Evolutionary conservation across 208 protist species (phyloP), one percentile per base, ranked within the genome.

Genomic region (Crithidia mellificae): DNA sequence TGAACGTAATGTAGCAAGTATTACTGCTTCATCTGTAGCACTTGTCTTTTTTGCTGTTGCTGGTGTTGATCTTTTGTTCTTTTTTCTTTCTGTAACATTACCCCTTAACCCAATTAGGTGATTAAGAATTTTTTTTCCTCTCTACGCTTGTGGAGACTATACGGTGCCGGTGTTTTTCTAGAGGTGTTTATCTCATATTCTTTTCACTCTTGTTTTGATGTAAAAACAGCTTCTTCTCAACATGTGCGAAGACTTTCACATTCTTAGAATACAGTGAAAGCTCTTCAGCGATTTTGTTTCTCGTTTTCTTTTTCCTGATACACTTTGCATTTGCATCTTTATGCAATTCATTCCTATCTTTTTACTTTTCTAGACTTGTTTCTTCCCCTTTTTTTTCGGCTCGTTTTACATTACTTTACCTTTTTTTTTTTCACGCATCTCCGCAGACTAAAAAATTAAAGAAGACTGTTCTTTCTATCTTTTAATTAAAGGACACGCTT

Each of bases 1-100:
- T 92, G 22, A 77, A 82, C 52, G 63, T 90, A 1, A 55, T 69
- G 25, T 79, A 69, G 51, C 14, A 58, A 32, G 46, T 51, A n/a
- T n/a, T n/a, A n/a, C n/a, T n/a, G n/a, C n/a, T n/a, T n/a, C n/a
- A n/a, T n/a, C n/a, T n/a, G n/a, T n/a, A n/a, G 20, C 46, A 3
- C 6, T 51, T 6, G 5, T 51, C 4, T 41, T 41, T 56, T 41
- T 46, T 53, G 1, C 34, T 55, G 29, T 41, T 62, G 38, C 11
- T 69, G 32, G 49, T 58, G 20, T 59, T 32, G 3, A 17, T 54
- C 7, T 54, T 54, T 54, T 36, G 34, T 12, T 12, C 11, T 5
- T 38, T 5, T 11, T 38, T 38, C 9, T 5, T 59, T 27, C 30
- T 59, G 9, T 59, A 51, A 29, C 20, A 51, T 51, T 51, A 51